A percentile compares a stretch with the other conserved stretches of the same genome.
Evolutionary conservation across 1,284 basidiomycete genomes (phyloP).

Genomic region (Filobasidium uniguttulatum): DNA sequence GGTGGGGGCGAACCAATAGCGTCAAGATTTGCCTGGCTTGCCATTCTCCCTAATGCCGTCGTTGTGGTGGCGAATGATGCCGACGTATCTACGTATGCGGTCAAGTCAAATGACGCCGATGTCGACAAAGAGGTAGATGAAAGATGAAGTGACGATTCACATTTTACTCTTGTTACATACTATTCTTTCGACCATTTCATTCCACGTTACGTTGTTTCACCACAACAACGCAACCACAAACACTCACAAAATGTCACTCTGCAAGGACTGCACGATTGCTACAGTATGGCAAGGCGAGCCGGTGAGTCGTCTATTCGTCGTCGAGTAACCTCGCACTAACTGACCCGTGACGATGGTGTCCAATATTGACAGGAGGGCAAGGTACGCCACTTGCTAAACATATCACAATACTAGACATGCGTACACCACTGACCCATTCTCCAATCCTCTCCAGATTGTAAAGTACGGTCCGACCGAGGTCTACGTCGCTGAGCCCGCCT

Average conservation of each 20-base stretch:
- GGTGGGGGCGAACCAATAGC: too few species aligned
- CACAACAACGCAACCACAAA: neutral
- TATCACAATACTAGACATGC: neutral
- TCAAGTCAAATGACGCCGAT: too few species aligned
- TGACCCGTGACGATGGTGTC: neutral
- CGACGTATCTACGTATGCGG: neutral
- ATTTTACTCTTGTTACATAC: neutral
- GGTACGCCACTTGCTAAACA: neutral
- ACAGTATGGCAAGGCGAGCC: neutral
- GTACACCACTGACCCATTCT: neutral
- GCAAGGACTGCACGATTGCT: neutral
- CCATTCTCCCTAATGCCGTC: neutral
- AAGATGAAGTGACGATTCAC: too few species aligned
- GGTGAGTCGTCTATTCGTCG: neutral
- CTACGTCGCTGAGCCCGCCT: constrained; percentile 43
- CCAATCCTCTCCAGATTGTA: constrained; percentile 32
- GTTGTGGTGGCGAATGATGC: neutral
- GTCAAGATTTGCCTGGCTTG: neutral
- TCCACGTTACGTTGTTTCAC: neutral
- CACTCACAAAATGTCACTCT: constrained; percentile 1
- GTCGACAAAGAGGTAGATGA: too few species aligned
- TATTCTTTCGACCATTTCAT: neutral
- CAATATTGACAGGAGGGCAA: neutral
- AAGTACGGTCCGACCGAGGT: constrained; percentile 41
- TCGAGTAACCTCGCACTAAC: neutral